Evolutionary conservation across 441 rosid genomes (phyloP), one percentile per base, ranked within the genome.

Genomic region (Pelargonium myrrhifolium): DNA sequence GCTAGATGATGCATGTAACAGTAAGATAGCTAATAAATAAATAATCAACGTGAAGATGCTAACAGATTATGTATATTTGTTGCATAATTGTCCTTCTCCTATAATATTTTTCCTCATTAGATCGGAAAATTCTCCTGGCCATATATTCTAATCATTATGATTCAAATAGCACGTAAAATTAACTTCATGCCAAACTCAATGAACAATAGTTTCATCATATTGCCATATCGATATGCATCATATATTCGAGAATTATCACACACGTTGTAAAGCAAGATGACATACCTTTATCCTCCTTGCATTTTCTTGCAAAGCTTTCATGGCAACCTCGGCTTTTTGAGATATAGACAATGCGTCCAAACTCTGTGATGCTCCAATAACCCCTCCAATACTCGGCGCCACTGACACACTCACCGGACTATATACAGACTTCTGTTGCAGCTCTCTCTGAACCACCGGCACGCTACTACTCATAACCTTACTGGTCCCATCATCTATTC

Each of bases 271-370:
- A 66, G 15, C 68, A 71, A 21, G 68, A 26, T 58, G 31, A 18
- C 75, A 62, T 77, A 93, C 98, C 95, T 82, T 84, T 65, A 89
- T 82, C 83, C 83, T 87, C 71, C 58, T 74, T 62, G 79, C 65
- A 68, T 73, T 89, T 7, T 86, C 80, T 47, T 68, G 79, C 83
- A 93, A 74, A 68, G 96, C 95, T 75, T 80, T 90, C 71, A 71
- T 83, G 42, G 98, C 87, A 82, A 75, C 69, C 72, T 87, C 93
- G 6, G 92, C 90, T 72, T 87, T 92, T 73, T 87, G 90, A 1
- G 93, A 71, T 69, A 93, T 81, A 2, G 93, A 82, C 78, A 83
- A 63, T 39, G 74, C 72, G 79, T 93, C 93, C 67, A 79, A 53
- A 67, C 76, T 80, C 66, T 77, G 84, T 71, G 83, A 74, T 24